These are phyloP conservation scores for Phytophthora hybrid DNA, from an alignment of 352 stramenopile genomes.

Conservation along the genomic window DNA sequence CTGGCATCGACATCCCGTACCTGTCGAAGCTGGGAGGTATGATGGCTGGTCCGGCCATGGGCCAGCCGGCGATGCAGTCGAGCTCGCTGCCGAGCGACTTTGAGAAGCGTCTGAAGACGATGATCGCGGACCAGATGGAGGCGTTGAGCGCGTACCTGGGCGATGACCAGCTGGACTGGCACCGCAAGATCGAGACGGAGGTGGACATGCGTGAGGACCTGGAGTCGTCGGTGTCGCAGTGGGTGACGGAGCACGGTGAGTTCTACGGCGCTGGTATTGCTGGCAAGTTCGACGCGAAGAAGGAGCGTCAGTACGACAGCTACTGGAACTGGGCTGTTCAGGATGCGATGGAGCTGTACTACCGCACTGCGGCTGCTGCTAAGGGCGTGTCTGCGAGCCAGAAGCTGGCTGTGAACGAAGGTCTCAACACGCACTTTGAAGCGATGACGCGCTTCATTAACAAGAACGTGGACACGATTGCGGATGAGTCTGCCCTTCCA, in stretches of 20 bases:
- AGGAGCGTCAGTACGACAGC: conserved; percentile 81
- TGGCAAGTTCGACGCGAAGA: conserved; percentile 72
- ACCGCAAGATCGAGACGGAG: conserved; percentile 62
- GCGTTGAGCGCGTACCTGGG: conserved; percentile 59
- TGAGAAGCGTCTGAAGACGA: conserved; percentile 61
- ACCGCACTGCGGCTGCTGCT: conserved; percentile 45
- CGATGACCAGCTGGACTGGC: conserved; percentile 60
- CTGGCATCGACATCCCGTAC: conserved; percentile 69
- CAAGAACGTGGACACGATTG: conserved; percentile 53
- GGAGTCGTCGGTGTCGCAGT: conserved; percentile 60
- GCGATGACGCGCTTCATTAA: conserved; percentile 69
- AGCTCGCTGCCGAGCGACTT: conserved; percentile 54
- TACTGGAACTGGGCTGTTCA: conserved; percentile 88
- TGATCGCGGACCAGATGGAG: conserved; percentile 66
- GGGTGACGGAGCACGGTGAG: conserved; percentile 68
- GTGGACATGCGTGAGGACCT: conserved; percentile 59
- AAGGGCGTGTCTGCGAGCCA: conserved; percentile 20
- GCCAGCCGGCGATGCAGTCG: conserved; percentile 39
- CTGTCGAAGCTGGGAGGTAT: conserved; percentile 49
- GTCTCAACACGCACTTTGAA: conserved; percentile 53
- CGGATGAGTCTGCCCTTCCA: conserved; percentile 40
- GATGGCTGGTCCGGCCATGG: conserved; percentile 42
- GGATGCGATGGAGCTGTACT: conserved; percentile 74
- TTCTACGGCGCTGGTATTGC: conserved; percentile 62
- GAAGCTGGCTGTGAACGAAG: conserved; percentile 41